Evolutionary conservation across 345 rosid species (phyloP).

Genomic region (Syzygium aromaticum): DNA sequence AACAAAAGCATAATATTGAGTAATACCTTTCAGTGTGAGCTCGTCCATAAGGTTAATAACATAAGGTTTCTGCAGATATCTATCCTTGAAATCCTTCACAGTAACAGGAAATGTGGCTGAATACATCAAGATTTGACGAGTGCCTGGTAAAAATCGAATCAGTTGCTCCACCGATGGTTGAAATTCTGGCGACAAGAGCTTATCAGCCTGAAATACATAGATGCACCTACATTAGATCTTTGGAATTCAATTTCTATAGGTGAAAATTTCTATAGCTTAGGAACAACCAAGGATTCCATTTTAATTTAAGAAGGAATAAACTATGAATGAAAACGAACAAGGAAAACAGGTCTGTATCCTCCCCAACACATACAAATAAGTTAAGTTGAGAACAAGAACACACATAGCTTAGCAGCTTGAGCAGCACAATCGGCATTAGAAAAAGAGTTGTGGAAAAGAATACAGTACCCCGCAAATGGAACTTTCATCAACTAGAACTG

Average conservation of each 20-base stretch:
- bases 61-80: conserved; percentile 76
- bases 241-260: background rate
- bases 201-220: conserved; percentile 73
- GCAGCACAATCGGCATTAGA: background rate
- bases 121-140: conserved; percentile 93
- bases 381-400: background rate
- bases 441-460: background rate
- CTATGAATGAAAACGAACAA: background rate
- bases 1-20: conserved; percentile 96
- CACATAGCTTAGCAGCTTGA: background rate
- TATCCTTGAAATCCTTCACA: conserved; percentile 94
- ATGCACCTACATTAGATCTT: conserved; percentile 24
- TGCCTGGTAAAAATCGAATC: conserved; percentile 72
- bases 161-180: conserved; percentile 94
- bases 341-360: background rate
- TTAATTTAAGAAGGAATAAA: background rate
- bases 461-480: background rate
- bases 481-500: background rate
- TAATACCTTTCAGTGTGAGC: conserved; percentile 94
- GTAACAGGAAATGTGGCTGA: conserved; percentile 99
- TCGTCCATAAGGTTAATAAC: conserved; percentile 99
- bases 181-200: conserved; percentile 95
- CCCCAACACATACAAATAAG: background rate
- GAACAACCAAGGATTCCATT: background rate
- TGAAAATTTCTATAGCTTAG: background rate